Conservation (phyloP, 2,329 filamentous ascomycete species). For the Phialocephala sp. region DNA sequence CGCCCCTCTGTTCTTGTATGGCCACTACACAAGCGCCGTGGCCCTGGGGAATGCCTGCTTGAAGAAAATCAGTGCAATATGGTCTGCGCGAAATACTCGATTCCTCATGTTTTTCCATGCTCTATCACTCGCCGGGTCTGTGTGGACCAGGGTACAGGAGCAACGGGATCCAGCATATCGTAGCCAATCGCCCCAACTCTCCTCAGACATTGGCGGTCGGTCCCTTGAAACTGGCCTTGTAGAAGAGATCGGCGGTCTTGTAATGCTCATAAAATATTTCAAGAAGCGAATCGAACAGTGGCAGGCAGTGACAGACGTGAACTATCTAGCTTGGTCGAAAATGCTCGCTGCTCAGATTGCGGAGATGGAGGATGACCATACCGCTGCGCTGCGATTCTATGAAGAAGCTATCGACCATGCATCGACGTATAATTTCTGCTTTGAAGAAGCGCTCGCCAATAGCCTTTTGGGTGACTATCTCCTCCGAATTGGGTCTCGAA, state of each 20-base stretch:
- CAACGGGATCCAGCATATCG: slow-evolving; percentile 25
- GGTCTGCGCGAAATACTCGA: slow-evolving; percentile 64
- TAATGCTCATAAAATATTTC: slow-evolving; percentile 59
- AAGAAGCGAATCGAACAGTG: slow-evolving; percentile 67
- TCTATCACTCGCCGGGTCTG: slow-evolving; percentile 57
- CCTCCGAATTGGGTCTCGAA: slow-evolving; percentile 64
- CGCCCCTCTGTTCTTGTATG: slow-evolving; percentile 64
- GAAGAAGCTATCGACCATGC: slow-evolving; percentile 76
- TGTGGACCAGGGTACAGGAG: slow-evolving; percentile 43
- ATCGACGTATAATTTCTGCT: slow-evolving; percentile 66
- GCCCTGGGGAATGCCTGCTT: slow-evolving; percentile 58
- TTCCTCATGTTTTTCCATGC: slow-evolving; percentile 65
- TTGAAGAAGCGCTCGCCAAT: slow-evolving; percentile 75
- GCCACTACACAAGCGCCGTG: slow-evolving; percentile 63
- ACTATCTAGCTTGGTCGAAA: slow-evolving; percentile 72
- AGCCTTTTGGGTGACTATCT: slow-evolving; percentile 76
- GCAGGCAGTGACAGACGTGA: slow-evolving; percentile 67
- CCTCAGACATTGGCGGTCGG: slow-evolving; percentile 10
- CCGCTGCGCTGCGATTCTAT: slow-evolving; percentile 65
- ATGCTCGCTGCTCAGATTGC: slow-evolving; percentile 71
- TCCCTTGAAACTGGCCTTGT: slow-evolving; percentile 48
- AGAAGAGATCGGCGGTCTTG: slow-evolving; percentile 53
- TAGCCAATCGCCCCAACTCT: slow-evolving; percentile 14
- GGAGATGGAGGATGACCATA: slow-evolving; percentile 63
- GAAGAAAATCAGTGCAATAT: slow-evolving; percentile 55